A percentile compares a stretch with the other conserved stretches of the same genome.
These are phyloP conservation scores for Cadophora gregata DNA, from an alignment of 2,329 filamentous ascomycete species.

Conservation along the genomic window DNA sequence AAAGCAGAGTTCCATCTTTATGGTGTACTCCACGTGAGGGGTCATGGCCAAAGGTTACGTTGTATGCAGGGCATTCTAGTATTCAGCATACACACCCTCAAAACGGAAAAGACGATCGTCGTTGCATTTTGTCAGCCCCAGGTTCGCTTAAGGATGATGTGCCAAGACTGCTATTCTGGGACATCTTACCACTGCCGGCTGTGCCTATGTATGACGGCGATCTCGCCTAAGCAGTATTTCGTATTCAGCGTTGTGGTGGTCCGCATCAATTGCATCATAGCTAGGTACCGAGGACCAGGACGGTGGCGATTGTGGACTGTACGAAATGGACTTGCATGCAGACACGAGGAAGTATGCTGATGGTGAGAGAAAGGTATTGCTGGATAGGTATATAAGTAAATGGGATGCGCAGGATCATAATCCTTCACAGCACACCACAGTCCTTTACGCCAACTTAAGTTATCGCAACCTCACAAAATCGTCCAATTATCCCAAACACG, in stretches of 20 bases:
- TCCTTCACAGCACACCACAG: neutral
- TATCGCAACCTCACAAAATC: neutral
- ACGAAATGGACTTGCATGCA: neutral
- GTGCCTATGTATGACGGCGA: neutral
- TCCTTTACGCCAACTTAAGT: neutral
- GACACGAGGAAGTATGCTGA: neutral
- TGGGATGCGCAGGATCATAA: neutral
- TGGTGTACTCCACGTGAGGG: no score
- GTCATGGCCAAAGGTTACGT: no score
- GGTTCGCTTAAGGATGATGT: neutral
- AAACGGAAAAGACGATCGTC: neutral
- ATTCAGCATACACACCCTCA: neutral
- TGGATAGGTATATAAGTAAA: neutral
- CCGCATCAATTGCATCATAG: neutral
- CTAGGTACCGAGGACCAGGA: neutral
- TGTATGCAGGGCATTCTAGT: neutral
- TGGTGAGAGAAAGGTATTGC: neutral
- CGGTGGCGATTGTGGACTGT: neutral
- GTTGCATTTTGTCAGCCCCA: neutral
- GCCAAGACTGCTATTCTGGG: neutral
- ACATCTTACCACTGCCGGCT: neutral
- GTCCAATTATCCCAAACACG: neutral
- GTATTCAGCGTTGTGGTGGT: neutral
- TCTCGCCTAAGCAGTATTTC: neutral
- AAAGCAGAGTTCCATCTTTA: no score